A percentile compares a stretch with the other conserved stretches of the same genome.
These are phyloP conservation scores for Zoysia pacifica DNA, from an alignment of 176 grass and related monocot genomes.

Conservation along the genomic window DNA sequence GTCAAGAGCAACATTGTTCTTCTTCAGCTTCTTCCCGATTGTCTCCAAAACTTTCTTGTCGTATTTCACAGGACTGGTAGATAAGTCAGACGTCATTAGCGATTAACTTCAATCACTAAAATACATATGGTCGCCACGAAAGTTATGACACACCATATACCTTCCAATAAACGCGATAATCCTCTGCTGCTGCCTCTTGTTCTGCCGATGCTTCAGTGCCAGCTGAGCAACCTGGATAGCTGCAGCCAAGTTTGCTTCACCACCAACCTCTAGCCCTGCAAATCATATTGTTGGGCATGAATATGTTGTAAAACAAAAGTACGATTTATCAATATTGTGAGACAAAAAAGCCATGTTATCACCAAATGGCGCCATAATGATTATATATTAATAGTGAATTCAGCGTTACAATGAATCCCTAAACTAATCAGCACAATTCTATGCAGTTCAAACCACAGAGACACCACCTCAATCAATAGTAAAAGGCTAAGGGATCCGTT, in stretches of 20 bases:
- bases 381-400: not conserved
- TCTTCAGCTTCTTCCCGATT: constrained; percentile 94
- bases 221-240: constrained; percentile 96
- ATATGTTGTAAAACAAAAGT: not conserved
- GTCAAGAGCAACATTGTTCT: constrained; percentile 95
- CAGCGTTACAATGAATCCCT: not conserved
- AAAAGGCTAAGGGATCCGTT: not conserved
- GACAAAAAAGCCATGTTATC: not conserved
- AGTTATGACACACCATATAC: constrained; percentile 38
- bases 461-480: not conserved
- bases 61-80: constrained; percentile 75
- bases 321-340: not conserved
- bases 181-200: constrained; percentile 96
- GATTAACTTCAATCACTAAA: not conserved
- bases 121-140: not conserved
- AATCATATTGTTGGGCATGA: constrained; percentile 7
- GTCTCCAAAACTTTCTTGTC: constrained; percentile 84
- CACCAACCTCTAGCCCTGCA: constrained; percentile 88
- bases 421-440: constrained; percentile 10
- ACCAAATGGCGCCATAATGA: not conserved
- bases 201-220: constrained; percentile 95
- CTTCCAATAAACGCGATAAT: constrained; percentile 98
- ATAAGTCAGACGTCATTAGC: not conserved
- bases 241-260: constrained; percentile 79
- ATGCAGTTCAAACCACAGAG: not conserved